Evolutionary conservation across 768 basidiomycete genomes (phyloP).

Genomic region (Chalciporus sphaerocephalus): DNA sequence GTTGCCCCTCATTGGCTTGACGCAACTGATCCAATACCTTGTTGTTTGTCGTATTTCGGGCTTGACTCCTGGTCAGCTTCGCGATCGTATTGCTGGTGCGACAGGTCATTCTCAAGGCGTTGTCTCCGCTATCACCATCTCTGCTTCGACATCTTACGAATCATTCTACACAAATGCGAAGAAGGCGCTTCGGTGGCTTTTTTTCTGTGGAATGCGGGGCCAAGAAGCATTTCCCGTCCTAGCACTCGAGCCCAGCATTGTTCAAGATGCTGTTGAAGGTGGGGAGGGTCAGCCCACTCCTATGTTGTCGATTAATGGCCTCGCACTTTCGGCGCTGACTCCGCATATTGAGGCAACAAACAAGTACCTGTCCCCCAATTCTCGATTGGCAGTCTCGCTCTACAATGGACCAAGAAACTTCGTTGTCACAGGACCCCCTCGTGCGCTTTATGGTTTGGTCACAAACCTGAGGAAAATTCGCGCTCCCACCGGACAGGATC

Average conservation of each 20-base stretch:
- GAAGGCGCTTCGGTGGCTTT: constrained; percentile 88
- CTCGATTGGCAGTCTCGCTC: constrained; percentile 80
- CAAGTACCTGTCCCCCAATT: constrained; percentile 72
- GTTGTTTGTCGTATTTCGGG: constrained; percentile 71
- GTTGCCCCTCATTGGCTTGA: constrained; percentile 92
- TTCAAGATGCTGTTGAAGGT: constrained; percentile 83
- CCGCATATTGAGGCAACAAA: constrained; percentile 85
- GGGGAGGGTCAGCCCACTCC: constrained; percentile 92
- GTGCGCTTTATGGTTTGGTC: constrained; percentile 90
- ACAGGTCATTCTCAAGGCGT: constrained; percentile 99
- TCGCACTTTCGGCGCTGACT: constrained; percentile 71
- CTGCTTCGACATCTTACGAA: constrained; percentile 72
- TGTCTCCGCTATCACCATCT: constrained; percentile 86
- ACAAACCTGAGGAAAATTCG: constrained; percentile 86
- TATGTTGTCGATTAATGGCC: constrained; percentile 89
- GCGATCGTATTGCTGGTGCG: constrained; percentile 70
- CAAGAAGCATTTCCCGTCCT: constrained; percentile 93
- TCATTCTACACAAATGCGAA: constrained; percentile 70
- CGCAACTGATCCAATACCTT: constrained; percentile 92
- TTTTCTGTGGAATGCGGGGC: constrained; percentile 89
- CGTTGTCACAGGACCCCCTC: constrained; percentile 89
- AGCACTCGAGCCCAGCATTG: constrained; percentile 81
- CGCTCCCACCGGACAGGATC: constrained; percentile 82
- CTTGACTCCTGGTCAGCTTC: constrained; percentile 76
- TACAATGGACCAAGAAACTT: constrained; percentile 89